Evolutionary conservation across 1,284 basidiomycete genomes (phyloP).

Genomic region (Clitocybe nebularis): DNA sequence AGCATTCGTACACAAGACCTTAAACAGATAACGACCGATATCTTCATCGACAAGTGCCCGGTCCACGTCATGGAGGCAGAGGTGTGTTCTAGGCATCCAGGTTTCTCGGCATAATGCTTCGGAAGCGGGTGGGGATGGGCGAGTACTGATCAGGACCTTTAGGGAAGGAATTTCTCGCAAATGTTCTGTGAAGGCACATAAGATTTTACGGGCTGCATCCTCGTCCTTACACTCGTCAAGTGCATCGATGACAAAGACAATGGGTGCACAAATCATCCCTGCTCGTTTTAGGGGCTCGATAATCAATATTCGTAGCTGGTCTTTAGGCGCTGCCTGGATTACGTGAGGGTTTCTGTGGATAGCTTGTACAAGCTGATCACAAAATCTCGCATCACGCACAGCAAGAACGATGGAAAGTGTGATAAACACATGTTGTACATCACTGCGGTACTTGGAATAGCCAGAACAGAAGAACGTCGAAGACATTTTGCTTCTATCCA

Average conservation of each 20-base stretch:
- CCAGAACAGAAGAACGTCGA: slow-evolving; percentile 16
- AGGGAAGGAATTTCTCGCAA: slow-evolving; percentile 12
- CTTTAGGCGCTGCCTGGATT: slow-evolving; percentile 1
- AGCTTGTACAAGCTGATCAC: slow-evolving; percentile 11
- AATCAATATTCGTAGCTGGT: slow-evolving; percentile 13
- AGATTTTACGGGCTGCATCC: slow-evolving; percentile 11
- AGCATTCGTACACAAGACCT: slow-evolving; percentile 12
- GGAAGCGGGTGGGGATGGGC: slow-evolving; percentile 8
- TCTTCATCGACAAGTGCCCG: slow-evolving; percentile 10
- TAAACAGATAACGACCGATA: slow-evolving; percentile 12
- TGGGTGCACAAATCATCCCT: slow-evolving; percentile 5
- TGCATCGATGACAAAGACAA: slow-evolving; percentile 18
- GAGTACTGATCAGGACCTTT: slow-evolving; percentile 16
- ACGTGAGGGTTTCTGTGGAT: slow-evolving; percentile 9
- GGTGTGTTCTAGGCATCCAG: slow-evolving; percentile 5
- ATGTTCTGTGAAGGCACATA: slow-evolving; percentile 11
- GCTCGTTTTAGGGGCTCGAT: slow-evolving; percentile 9
- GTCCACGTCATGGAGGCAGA: slow-evolving; percentile 12
- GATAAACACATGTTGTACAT: slow-evolving; percentile 13
- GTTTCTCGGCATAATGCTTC: slow-evolving; percentile 6
- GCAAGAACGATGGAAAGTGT: slow-evolving; percentile 13
- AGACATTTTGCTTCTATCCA: slow-evolving; percentile 14
- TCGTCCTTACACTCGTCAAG: slow-evolving; percentile 17
- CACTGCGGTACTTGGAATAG: slow-evolving; percentile 11
- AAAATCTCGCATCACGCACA: slow-evolving; percentile 9